Evolutionary conservation across 148 eudicot species (phyloP), one percentile per base, ranked within the genome.

Genomic region (Diospyros kaki): DNA sequence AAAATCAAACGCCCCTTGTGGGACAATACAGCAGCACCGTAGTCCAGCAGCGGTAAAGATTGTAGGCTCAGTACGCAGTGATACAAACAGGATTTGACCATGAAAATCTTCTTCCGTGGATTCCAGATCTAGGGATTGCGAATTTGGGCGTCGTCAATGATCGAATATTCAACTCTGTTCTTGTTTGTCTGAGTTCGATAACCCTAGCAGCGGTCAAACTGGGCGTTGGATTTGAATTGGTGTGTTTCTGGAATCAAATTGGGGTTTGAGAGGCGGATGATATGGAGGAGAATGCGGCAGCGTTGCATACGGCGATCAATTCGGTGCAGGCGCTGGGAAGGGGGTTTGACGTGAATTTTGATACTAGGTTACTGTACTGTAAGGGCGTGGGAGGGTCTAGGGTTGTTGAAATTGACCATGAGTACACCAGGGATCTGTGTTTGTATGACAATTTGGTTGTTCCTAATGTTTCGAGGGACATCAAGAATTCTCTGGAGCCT

Each of bases 341-440:
- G 81, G 98, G 98, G 1, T 93, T 93, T 79, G 98, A 93, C 83
- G 89, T 93, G 28, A 93, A 93, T 75, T 93, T 87, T 64, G 98
- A 93, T 79, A 89, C 92, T 6, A 86, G 98, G 81, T 89, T 91
- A 84, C 78, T 93, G 63, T 93, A 93, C 59, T 93, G 98, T 76
- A 93, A 93, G 79, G 98, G 98, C 46, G 74, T 83, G 5, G 68
- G 85, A 13, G 91, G 95, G 66, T 90, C 97, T 65, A 89, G 87
- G 80, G 80, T 93, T 72, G 87, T 93, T n/a, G 91, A 88, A 76
- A 81, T 91, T 78, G 92, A 91, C 75, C 91, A 86, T 75, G 89
- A 91, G 58, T 80, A 82, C 45, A 77, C 92, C 4, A 85, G 87
- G 86, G 93, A 93, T 89, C 81, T 93, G 59, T 76, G 87, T 74